Evolutionary conservation across 192 early-diverging fungal species (phyloP).

Genomic region (Gigaspora rosea): DNA sequence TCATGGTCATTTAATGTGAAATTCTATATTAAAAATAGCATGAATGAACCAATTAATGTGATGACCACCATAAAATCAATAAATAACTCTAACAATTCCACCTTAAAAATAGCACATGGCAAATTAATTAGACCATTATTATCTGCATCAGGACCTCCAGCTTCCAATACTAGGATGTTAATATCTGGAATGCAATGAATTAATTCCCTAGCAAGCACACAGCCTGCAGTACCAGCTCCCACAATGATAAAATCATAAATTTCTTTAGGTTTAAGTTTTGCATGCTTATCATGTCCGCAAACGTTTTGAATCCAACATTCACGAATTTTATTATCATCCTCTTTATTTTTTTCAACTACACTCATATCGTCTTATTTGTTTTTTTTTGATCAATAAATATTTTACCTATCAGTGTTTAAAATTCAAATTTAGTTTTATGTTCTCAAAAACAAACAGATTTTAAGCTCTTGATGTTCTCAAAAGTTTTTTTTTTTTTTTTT

Average conservation of each 20-base stretch:
- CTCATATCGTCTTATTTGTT: too few relatives aligned
- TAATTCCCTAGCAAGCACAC: background rate
- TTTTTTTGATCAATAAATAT: too few relatives aligned
- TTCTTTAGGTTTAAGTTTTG: too few relatives aligned
- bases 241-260: too few relatives aligned
- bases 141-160: background rate
- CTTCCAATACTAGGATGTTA: constrained; percentile 1
- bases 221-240: background rate
- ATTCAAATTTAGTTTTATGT: too few relatives aligned
- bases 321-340: background rate
- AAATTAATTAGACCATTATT: background rate
- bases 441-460: too few relatives aligned
- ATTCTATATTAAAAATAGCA: background rate
- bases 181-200: background rate
- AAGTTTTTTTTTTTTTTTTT: too few relatives aligned
- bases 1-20: background rate
- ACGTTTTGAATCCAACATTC: background rate
- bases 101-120: background rate
- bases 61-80: background rate
- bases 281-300: too few relatives aligned
- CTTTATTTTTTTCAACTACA: too few relatives aligned
- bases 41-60: background rate
- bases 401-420: too few relatives aligned
- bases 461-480: too few relatives aligned
- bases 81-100: background rate